Evolutionary conservation across 495 filamentous ascomycete species (phyloP).

Genomic region (Massariosphaeria phaeospora): DNA sequence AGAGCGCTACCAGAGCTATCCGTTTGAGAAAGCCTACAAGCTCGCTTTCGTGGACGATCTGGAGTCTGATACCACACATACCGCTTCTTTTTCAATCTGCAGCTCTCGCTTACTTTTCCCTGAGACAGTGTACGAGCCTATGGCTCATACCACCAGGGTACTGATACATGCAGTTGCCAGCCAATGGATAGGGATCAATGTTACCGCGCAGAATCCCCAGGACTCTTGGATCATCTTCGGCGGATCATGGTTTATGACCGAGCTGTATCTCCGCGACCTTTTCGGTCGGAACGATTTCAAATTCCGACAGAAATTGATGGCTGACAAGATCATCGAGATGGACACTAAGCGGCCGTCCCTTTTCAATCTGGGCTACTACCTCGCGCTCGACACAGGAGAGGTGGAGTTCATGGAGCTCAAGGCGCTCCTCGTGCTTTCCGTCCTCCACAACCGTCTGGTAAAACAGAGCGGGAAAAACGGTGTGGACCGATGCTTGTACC

Average conservation of each 20-base stretch:
- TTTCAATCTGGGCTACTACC: constrained; percentile 67
- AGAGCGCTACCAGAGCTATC: constrained; percentile 76
- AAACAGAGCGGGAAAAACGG: constrained; percentile 81
- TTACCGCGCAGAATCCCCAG: constrained; percentile 70
- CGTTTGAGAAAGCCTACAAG: constrained; percentile 74
- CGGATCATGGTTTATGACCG: constrained; percentile 87
- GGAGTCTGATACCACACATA: constrained; percentile 61
- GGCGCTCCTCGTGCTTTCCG: constrained; percentile 85
- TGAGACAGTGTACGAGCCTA: constrained; percentile 71
- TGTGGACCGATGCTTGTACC: constrained; percentile 75
- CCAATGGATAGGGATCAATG: constrained; percentile 89
- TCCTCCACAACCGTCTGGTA: constrained; percentile 80
- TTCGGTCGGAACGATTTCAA: constrained; percentile 93
- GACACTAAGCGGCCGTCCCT: constrained; percentile 82
- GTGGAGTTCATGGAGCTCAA: constrained; percentile 88
- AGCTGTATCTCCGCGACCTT: constrained; percentile 79
- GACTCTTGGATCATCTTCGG: constrained; percentile 92
- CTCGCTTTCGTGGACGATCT: constrained; percentile 92
- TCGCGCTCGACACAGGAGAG: constrained; percentile 75
- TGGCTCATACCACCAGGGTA: constrained; percentile 69
- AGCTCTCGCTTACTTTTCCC: constrained; percentile 81
- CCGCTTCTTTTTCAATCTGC: constrained; percentile 80
- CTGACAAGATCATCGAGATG: constrained; percentile 73
- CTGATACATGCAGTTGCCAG: constrained; percentile 80
- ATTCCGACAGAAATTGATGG: constrained; percentile 80